Percentiles rank a stretch among this genome's conserved stretches.
These are phyloP conservation scores for Paramarasmius palmivorus DNA, from an alignment of 1,284 basidiomycete species.

Conservation along the genomic window DNA sequence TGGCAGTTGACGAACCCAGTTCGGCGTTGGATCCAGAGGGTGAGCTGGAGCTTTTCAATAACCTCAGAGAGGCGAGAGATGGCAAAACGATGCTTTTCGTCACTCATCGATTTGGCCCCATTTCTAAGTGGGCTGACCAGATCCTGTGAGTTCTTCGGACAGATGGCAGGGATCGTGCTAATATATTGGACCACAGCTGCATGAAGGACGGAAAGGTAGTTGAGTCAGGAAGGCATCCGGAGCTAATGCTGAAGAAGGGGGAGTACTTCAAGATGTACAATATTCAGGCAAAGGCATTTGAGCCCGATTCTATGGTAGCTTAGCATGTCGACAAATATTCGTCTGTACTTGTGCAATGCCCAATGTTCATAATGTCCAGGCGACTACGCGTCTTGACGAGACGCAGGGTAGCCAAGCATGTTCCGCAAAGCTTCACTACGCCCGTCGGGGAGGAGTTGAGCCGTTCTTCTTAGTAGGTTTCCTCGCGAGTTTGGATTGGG, in stretches of 20 bases:
- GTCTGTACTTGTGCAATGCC: too few species aligned
- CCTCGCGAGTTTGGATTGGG: too few species aligned
- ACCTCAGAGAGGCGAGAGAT: conserved; percentile 25
- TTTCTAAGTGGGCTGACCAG: conserved; percentile 37
- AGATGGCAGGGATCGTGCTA: not conserved
- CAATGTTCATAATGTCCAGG: too few species aligned
- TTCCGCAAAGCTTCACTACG: too few species aligned
- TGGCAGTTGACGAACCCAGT: conserved; percentile 41
- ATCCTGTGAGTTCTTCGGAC: conserved; percentile 35
- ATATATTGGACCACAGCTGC: conserved; percentile 38
- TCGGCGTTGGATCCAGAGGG: conserved; percentile 37
- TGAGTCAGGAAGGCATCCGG: conserved; percentile 54
- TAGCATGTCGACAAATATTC: too few species aligned
- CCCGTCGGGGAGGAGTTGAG: too few species aligned
- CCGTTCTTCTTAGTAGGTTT: too few species aligned
- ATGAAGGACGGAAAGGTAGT: conserved; percentile 57
- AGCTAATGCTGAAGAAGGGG: conserved; percentile 44
- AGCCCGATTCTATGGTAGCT: too few species aligned
- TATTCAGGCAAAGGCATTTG: too few species aligned
- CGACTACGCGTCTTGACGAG: too few species aligned
- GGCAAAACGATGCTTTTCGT: conserved; percentile 40
- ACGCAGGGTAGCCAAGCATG: too few species aligned
- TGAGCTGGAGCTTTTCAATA: conserved; percentile 34
- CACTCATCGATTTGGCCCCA: conserved; percentile 35
- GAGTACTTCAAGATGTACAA: conserved; percentile 52